Percentiles rank a stretch among this genome's conserved stretches.
Conservation (phyloP, 208 protist genomes). For the Zelonia costaricensis region DNA sequence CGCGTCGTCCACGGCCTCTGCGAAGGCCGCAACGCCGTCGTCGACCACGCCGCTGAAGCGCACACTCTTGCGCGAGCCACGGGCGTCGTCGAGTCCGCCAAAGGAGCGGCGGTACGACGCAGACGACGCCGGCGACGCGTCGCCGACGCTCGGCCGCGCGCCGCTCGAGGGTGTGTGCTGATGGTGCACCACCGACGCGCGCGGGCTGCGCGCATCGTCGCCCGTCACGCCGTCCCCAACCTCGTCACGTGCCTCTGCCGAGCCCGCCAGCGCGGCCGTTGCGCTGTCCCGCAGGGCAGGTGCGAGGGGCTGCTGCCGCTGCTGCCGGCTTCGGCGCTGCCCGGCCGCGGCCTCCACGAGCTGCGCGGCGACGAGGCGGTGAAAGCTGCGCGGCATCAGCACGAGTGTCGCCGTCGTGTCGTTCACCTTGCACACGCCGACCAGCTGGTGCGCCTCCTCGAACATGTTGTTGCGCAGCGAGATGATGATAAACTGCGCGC, state of each 20-base stretch:
- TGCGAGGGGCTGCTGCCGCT: too few relatives aligned
- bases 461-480: constrained; percentile 98
- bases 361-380: constrained; percentile 33
- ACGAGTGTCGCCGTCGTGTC: constrained; percentile 97
- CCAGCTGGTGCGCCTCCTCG: constrained; percentile 97
- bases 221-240: not conserved
- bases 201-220: not conserved
- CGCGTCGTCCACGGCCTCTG: too few relatives aligned
- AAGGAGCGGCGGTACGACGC: constrained; percentile 7
- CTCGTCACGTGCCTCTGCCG: too few relatives aligned
- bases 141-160: not conserved
- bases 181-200: constrained; percentile 2
- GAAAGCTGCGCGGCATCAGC: constrained; percentile 94
- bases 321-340: constrained; percentile 1
- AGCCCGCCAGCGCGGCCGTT: not conserved
- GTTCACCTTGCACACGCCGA: constrained; percentile 99
- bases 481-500: constrained; percentile 99
- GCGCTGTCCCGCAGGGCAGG: too few relatives aligned
- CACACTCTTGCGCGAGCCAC: constrained; percentile 33
- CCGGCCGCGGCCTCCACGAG: constrained; percentile 10
- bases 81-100: not conserved
- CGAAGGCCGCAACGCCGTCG: too few relatives aligned
- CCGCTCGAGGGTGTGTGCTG: constrained; percentile 18
- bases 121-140: not conserved
- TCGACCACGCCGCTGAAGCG: constrained; percentile 34